Evolutionary conservation across 2,329 filamentous ascomycete species (phyloP).

Genomic region (Fusarium sublunatum): DNA sequence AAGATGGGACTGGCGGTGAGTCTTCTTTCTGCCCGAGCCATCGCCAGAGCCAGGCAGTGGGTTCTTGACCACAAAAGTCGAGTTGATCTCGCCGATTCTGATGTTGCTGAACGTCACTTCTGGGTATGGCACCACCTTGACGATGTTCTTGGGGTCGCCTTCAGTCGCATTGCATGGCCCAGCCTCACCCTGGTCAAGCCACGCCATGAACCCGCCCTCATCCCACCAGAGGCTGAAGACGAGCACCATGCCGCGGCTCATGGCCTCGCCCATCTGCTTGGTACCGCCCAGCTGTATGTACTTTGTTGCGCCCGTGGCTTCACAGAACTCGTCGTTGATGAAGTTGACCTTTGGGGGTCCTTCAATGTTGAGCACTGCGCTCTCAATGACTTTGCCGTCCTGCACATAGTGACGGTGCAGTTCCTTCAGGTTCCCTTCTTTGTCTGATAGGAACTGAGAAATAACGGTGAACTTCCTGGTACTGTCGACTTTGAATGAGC

Average conservation of each 20-base stretch:
- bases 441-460: slow-evolving; percentile 60
- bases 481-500: slow-evolving; percentile 51
- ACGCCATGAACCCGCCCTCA: slow-evolving; percentile 61
- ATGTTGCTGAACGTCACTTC: slow-evolving; percentile 67
- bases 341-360: slow-evolving; percentile 51
- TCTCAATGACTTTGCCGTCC: slow-evolving; percentile 46
- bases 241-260: slow-evolving; percentile 63
- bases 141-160: slow-evolving; percentile 62
- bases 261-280: slow-evolving; percentile 58
- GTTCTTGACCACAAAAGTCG: slow-evolving; percentile 47
- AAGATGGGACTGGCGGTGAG: slow-evolving; percentile 16
- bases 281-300: slow-evolving; percentile 56
- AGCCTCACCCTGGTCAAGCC: slow-evolving; percentile 60
- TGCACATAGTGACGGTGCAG: slow-evolving; percentile 61
- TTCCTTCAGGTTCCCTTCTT: slow-evolving; percentile 58
- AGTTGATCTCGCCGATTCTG: slow-evolving; percentile 70
- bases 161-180: slow-evolving; percentile 66
- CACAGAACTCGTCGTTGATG: slow-evolving; percentile 53
- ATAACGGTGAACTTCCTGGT: slow-evolving; percentile 58
- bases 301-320: slow-evolving; percentile 44
- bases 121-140: slow-evolving; percentile 59
- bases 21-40: neutral
- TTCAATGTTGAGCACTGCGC: slow-evolving; percentile 29
- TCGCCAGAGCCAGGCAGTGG: neutral
- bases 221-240: slow-evolving; percentile 67